phyloP scores from a whole-genome alignment of 2,329 filamentous ascomycete species.

The Xylaria sp. region DNA sequence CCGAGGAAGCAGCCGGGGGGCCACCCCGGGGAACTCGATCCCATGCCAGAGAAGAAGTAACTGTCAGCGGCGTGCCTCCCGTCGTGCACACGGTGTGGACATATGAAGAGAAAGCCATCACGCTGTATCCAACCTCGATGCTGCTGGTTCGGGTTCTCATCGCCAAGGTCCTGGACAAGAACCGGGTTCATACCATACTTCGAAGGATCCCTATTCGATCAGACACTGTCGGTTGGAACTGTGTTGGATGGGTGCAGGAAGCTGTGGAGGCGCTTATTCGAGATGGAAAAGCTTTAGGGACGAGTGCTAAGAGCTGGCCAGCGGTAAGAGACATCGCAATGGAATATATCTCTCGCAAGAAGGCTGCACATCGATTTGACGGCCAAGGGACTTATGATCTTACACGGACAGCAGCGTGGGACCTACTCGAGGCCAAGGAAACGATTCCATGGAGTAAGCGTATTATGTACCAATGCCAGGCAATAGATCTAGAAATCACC shows the following conservation, averaged over 20 bases:
- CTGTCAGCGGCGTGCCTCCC: not conserved
- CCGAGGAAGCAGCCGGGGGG: too few species aligned
- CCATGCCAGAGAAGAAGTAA: not conserved
- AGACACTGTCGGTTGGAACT: not conserved
- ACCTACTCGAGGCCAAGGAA: not conserved
- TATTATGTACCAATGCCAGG: too few species aligned
- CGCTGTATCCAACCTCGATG: not conserved
- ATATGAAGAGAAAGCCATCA: not conserved
- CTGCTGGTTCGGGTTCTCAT: not conserved
- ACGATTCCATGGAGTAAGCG: not conserved
- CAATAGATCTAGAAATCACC: conserved; percentile 30
- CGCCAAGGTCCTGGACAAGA: not conserved
- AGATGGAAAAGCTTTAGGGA: not conserved
- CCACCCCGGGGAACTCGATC: not conserved
- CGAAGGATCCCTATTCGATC: not conserved
- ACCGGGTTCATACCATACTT: not conserved
- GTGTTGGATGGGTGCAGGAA: not conserved
- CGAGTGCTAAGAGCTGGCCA: not conserved
- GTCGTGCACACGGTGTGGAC: too few species aligned
- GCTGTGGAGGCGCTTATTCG: not conserved
- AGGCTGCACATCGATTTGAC: not conserved
- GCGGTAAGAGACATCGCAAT: not conserved
- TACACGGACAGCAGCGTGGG: too few species aligned
- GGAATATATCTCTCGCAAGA: not conserved
- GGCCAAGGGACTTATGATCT: too few species aligned